Conservation (phyloP, 495 filamentous ascomycete species). For the Pyrenula aspistea region DNA sequence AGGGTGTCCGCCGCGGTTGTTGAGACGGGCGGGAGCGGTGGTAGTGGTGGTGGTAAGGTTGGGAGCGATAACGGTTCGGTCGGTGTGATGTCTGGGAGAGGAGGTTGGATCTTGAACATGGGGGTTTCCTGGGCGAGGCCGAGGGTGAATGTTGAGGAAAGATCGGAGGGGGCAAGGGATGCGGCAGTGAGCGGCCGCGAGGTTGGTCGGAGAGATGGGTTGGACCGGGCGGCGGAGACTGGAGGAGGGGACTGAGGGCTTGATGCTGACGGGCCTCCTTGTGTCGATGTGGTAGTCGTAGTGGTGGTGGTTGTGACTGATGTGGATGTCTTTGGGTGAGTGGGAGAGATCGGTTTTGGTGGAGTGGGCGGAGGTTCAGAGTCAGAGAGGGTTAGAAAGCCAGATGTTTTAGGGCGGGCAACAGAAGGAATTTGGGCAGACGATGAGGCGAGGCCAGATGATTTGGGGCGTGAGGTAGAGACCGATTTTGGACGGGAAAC, state of each 20-base stretch:
- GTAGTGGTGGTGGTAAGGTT: neutral
- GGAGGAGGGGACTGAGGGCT: too few relatives aligned
- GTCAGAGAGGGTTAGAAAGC: neutral
- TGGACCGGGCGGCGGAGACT: neutral
- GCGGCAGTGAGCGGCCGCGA: neutral
- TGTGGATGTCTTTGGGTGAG: neutral
- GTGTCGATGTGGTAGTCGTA: neutral
- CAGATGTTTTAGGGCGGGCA: neutral
- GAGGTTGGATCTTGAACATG: neutral
- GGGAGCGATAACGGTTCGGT: neutral
- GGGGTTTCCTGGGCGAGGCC: neutral
- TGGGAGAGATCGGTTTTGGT: neutral
- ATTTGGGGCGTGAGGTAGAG: neutral
- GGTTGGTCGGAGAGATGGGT: neutral
- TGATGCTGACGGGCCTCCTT: too few relatives aligned
- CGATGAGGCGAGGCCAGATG: neutral
- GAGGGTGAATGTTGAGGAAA: neutral
- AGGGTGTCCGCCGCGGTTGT: too few relatives aligned
- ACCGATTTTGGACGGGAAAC: neutral
- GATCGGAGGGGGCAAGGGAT: conserved; percentile 1
- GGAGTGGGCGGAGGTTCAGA: neutral
- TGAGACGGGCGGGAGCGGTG: neutral
- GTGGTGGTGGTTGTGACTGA: neutral
- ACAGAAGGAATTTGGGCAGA: too few relatives aligned
- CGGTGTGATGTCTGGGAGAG: neutral